A percentile compares a stretch with the other conserved stretches of the same genome.
Conservation (phyloP, 2,329 filamentous ascomycete genomes). For the Calonectria pseudoturangicola region DNA sequence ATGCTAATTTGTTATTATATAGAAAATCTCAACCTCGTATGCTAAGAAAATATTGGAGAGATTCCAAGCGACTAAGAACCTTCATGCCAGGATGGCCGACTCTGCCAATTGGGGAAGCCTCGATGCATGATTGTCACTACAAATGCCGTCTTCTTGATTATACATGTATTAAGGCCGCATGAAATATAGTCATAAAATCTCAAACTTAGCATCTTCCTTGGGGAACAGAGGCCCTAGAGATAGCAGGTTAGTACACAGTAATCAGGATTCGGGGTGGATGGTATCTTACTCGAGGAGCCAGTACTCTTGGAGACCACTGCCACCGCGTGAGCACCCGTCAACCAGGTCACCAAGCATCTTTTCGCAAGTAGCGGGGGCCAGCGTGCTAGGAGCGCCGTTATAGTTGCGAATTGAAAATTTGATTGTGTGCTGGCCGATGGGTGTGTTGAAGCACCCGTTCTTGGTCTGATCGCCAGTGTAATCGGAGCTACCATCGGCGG, state of each 20-base stretch:
- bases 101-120: too few species aligned
- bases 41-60: too few species aligned
- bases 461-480: constrained; percentile 24
- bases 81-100: too few species aligned
- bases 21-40: too few species aligned
- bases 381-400: neutral
- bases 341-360: constrained; percentile 10
- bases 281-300: constrained; percentile 40
- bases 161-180: too few species aligned
- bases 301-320: constrained; percentile 16
- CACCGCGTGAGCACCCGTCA: constrained; percentile 28
- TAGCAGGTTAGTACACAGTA: neutral
- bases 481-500: neutral
- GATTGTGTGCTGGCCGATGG: constrained; percentile 31
- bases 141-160: too few species aligned
- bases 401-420: constrained; percentile 30
- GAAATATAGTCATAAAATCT: too few species aligned
- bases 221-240: constrained; percentile 18
- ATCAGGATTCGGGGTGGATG: too few species aligned
- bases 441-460: constrained; percentile 37
- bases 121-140: too few species aligned
- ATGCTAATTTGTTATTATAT: too few species aligned
- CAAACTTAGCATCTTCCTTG: constrained; percentile 6
- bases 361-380: constrained; percentile 6
- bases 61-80: too few species aligned